Conservation (phyloP, 1,139 yeast species). For the Sugiyamaella pinicola region DNA sequence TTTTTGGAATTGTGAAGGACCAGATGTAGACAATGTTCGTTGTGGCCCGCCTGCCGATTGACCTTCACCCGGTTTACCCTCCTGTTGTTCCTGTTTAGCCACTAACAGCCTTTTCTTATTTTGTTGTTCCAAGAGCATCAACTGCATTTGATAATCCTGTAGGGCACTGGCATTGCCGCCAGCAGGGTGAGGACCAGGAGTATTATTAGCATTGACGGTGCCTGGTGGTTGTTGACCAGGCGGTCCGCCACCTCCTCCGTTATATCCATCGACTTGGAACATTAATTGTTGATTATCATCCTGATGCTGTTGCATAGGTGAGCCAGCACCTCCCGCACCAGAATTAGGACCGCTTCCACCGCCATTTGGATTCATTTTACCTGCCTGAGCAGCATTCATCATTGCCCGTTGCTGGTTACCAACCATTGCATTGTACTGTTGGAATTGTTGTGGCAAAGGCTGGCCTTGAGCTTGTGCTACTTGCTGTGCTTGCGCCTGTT, state of each 20-base stretch:
- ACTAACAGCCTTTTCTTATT: constrained; percentile 56
- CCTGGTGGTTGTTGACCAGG: constrained; percentile 16
- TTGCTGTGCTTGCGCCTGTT: constrained; percentile 27
- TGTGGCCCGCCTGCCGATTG: constrained; percentile 16
- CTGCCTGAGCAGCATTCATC: constrained; percentile 33
- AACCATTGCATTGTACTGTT: constrained; percentile 33
- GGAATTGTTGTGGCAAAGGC: constrained; percentile 32
- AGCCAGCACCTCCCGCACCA: constrained; percentile 23
- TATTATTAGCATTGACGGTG: constrained; percentile 19
- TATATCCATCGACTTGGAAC: constrained; percentile 28
- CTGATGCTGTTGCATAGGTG: constrained; percentile 28
- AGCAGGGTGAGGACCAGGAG: constrained; percentile 27
- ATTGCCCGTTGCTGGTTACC: constrained; percentile 35
- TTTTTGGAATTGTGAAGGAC: constrained; percentile 25
- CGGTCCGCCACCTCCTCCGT: constrained; percentile 9
- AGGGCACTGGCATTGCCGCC: constrained; percentile 46
- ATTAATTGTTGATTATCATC: constrained; percentile 26
- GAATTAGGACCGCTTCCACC: constrained; percentile 21
- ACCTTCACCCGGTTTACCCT: constrained; percentile 21
- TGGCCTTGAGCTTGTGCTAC: constrained; percentile 20
- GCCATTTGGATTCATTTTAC: constrained; percentile 18
- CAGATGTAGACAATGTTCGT: constrained; percentile 23
- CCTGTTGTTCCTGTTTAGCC: constrained; percentile 39
- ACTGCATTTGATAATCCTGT: constrained; percentile 76
- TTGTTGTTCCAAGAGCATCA: constrained; percentile 70